Percentiles rank a stretch among this genome's conserved stretches.
Conservation (phyloP, 306 rosid genomes). For the Ziziphus jujuba region DNA sequence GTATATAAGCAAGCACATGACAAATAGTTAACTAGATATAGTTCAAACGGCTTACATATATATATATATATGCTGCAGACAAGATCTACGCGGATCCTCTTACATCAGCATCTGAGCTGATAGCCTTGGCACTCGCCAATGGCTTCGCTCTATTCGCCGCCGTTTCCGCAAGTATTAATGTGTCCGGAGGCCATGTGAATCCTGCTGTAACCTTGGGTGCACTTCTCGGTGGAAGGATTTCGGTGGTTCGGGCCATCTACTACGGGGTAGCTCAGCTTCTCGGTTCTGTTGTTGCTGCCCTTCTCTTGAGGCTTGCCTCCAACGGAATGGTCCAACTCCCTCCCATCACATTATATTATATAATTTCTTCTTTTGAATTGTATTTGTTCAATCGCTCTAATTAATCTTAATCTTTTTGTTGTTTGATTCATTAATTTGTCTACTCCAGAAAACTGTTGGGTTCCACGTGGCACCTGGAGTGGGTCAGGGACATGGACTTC, state of each 20-base stretch:
- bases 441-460: constrained; percentile 65
- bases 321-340: constrained; percentile 60
- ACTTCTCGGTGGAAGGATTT: constrained; percentile 80
- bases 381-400: too few species aligned
- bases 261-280: constrained; percentile 93
- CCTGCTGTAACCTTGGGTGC: constrained; percentile 95
- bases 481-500: constrained; percentile 52
- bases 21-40: background rate
- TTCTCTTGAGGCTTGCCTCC: constrained; percentile 76
- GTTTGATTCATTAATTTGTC: background rate
- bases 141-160: constrained; percentile 75
- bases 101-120: constrained; percentile 55
- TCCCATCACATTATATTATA: too few species aligned
- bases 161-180: constrained; percentile 65
- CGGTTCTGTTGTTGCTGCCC: constrained; percentile 72
- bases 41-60: background rate
- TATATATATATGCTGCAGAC: constrained; percentile 35
- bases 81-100: constrained; percentile 64
- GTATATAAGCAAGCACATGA: background rate
- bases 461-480: constrained; percentile 53
- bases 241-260: constrained; percentile 68
- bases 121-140: constrained; percentile 65
- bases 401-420: background rate
- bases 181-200: constrained; percentile 88
- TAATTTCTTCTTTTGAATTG: too few species aligned